These are phyloP conservation scores for Psidium guajava DNA, from an alignment of 345 rosid genomes.

Conservation along the genomic window DNA sequence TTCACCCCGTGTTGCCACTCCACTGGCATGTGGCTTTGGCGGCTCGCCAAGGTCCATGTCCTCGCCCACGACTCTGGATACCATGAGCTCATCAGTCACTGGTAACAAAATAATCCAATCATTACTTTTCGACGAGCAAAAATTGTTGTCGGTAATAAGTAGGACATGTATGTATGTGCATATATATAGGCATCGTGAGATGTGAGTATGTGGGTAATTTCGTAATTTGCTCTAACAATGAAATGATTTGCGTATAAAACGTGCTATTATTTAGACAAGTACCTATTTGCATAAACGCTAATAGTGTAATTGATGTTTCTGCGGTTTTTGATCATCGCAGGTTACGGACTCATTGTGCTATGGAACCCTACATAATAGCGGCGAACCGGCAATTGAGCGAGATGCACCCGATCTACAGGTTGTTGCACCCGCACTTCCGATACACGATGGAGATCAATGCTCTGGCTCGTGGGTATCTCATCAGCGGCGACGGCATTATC, in stretches of 20 bases:
- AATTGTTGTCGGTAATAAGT: too few relatives aligned
- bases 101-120: too few relatives aligned
- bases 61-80: constrained; percentile 50
- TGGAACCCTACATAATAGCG: constrained; percentile 65
- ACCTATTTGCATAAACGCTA: not conserved
- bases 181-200: too few relatives aligned
- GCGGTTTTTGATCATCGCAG: constrained; percentile 10
- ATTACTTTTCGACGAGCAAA: too few relatives aligned
- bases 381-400: constrained; percentile 54
- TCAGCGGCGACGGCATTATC: constrained; percentile 53
- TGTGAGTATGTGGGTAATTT: too few relatives aligned
- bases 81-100: constrained; percentile 68
- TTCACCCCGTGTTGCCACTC: constrained; percentile 28
- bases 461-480: constrained; percentile 40
- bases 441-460: constrained; percentile 80
- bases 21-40: constrained; percentile 62
- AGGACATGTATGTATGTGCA: too few relatives aligned
- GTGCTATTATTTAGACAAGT: too few relatives aligned
- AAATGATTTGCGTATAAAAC: too few relatives aligned
- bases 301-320: not conserved
- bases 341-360: constrained; percentile 57
- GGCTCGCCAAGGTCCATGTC: constrained; percentile 57
- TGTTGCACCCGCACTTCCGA: constrained; percentile 59
- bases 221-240: too few relatives aligned
- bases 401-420: constrained; percentile 56